Evolutionary conservation across 495 filamentous ascomycete species (phyloP), one percentile per base, ranked within the genome.

Genomic region (Letharia columbiana): DNA sequence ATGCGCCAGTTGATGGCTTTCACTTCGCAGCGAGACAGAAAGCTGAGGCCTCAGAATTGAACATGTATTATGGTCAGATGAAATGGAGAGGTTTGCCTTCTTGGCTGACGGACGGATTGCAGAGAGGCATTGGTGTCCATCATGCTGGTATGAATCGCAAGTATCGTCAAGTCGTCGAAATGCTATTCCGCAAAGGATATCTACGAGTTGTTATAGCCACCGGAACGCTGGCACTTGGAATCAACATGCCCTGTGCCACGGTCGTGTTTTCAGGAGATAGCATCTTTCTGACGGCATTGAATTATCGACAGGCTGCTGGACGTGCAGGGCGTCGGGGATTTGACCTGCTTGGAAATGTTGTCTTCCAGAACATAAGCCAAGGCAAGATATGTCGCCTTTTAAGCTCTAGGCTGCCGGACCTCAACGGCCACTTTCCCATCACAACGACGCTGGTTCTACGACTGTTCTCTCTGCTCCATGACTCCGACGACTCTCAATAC

Each of bases 161-260:
- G 63, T 92, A 91, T 71, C 83, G 90, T 58, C 86, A 91, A 68
- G 74, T 82, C 45, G 85, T 88, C 18, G 87, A 90, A 70, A 86
- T 88, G 70, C 76, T 91, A 0, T 92, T 92, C 74, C 82, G 89
- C 17, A 88, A 84, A 70, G 87, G 89, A 1, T 91, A 78, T 67
- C 76, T 91, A 13, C 78, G 85, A 7, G 85, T 90, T n/a, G 83
- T 91, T 13, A 82, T 92, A 56, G 89, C 89, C 0, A 92, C 89
- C 15, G 89, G 89, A 0, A 91, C 89, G 0, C 78, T 92, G 17
- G 84, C 84, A 44, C 76, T 92, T 33, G 89, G 89, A 73, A 89
- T 92, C 75, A 92, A 92, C 66, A 92, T 91, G 89, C 89, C 89
- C 31, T 91, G 89, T 71, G 89, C 88, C 69, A 92, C 89, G 1